A percentile compares a stretch with the other conserved stretches of the same genome.
Evolutionary conservation across 1,284 basidiomycete genomes (phyloP).

Genomic region (Sphagnurus paluster): DNA sequence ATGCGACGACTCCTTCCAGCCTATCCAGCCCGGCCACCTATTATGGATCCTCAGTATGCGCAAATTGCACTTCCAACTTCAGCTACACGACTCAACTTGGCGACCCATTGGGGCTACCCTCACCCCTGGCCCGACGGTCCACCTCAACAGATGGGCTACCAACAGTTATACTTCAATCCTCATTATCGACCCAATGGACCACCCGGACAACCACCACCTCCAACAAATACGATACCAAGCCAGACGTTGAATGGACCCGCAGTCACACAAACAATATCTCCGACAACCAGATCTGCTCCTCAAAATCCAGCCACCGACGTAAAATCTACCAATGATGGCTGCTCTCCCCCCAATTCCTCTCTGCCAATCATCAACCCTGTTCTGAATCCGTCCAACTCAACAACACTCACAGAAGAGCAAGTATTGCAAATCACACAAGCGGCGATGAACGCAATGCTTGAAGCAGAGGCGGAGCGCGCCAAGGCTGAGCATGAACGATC

Average conservation of each 20-base stretch:
- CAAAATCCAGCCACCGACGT: slow-evolving; percentile 3
- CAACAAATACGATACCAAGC: slow-evolving; percentile 8
- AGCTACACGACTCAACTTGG: slow-evolving; percentile 45
- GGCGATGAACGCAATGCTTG: slow-evolving; percentile 35
- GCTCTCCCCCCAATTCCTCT: neutral
- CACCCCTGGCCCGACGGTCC: slow-evolving; percentile 36
- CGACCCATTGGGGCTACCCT: slow-evolving; percentile 39
- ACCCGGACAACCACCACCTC: slow-evolving; percentile 11
- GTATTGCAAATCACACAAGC: slow-evolving; percentile 37
- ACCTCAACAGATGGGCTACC: slow-evolving; percentile 35
- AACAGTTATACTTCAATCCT: slow-evolving; percentile 46
- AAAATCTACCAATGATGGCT: slow-evolving; percentile 3
- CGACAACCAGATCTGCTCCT: slow-evolving; percentile 14
- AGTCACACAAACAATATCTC: slow-evolving; percentile 6
- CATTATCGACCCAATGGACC: slow-evolving; percentile 46
- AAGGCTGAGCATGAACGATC: slow-evolving; percentile 13
- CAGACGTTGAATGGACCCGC: slow-evolving; percentile 2
- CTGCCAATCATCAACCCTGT: slow-evolving; percentile 23
- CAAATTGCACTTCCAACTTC: slow-evolving; percentile 52
- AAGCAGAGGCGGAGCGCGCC: slow-evolving; percentile 23
- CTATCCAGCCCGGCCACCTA: slow-evolving; percentile 33
- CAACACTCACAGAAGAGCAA: slow-evolving; percentile 22
- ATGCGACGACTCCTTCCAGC: slow-evolving; percentile 25
- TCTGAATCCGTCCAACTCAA: slow-evolving; percentile 19
- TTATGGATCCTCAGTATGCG: slow-evolving; percentile 31